Percentiles rank a stretch among this genome's conserved stretches.
phyloP scores from a whole-genome alignment of 2,329 filamentous ascomycete genomes.

The Onygena corvina region DNA sequence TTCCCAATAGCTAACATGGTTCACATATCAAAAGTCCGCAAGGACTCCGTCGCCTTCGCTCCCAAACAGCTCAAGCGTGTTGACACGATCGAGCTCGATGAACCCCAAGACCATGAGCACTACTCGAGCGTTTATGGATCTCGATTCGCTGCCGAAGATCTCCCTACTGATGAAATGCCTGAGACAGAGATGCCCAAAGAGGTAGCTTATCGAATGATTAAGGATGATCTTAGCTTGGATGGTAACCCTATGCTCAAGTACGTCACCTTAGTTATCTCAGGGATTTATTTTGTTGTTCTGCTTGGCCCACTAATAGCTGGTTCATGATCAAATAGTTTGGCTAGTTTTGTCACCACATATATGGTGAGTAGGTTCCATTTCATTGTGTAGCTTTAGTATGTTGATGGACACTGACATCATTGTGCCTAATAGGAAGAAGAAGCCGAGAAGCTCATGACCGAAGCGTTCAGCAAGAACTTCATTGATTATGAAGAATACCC shows the following conservation, averaged over 20 bases:
- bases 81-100: conserved; percentile 37
- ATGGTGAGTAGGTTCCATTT: conserved; percentile 53
- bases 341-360: conserved; percentile 90
- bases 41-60: conserved; percentile 27
- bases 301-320: not conserved
- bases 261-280: conserved; percentile 10
- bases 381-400: not conserved
- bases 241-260: conserved; percentile 70
- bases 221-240: conserved; percentile 83
- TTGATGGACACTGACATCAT: not conserved
- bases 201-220: conserved; percentile 93
- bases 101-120: conserved; percentile 38
- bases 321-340: conserved; percentile 46
- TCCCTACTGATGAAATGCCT: conserved; percentile 77
- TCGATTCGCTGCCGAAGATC: conserved; percentile 64
- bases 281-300: not conserved
- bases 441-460: conserved; percentile 88
- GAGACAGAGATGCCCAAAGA: conserved; percentile 82
- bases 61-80: conserved; percentile 31
- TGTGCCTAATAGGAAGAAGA: conserved; percentile 60
- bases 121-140: conserved; percentile 80
- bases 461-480: conserved; percentile 90
- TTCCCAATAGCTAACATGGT: conserved; percentile 24
- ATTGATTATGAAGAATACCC: conserved; percentile 82
- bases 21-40: conserved; percentile 31